Base-by-base conservation (phyloP, 1,284 basidiomycete species). In the Polyporus tsugae region DNA sequence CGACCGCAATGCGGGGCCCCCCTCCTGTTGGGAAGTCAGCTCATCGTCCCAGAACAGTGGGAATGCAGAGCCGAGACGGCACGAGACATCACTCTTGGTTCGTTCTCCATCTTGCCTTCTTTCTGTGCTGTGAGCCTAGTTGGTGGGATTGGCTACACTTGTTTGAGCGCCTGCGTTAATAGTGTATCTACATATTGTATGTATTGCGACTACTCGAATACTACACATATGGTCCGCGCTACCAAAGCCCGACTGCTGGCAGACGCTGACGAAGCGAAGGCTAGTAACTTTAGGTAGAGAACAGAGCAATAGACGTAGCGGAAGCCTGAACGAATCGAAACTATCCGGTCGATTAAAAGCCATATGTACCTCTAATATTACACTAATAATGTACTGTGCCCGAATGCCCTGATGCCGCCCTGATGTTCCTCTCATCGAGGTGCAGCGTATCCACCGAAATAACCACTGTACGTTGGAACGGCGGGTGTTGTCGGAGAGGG, bases 1-100 rank as follows among this genome's bases (percentile, higher is more conserved):
- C 60, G 13, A 39, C 64, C 62, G 59, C 62, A 44, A 62, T 36
- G 46, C 36, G 62, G 57, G 66, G 53, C 49, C 59, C 66, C 61
- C 69, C 65, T 68, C 78, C 76, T 78, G 75, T 74, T 78, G 79
- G 77, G 74, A 78, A 75, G 79, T 79, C 76, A 79, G 74, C 79
- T 76, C 75, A 73, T 68, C 65, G 58, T 72, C 73, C 63, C 66
- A 63, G 65, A 53, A 19, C 35, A 62, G 52, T 72, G 74, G 68
- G 75, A 68, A 62, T 53, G 70, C 61, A 72, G 79, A 77, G 78
- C 73, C 77, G 79, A 79, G 79, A 79, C 78, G 73, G 77, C 69
- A 73, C 65, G 67, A 66, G 62, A 73, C 69, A 74, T 53, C 29
- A 42, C n/a, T n/a, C 29, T 19, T 38, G 39, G 15, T 49, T 44